phyloP scores from a whole-genome alignment of 257 asterid species.

The Vinca minor region DNA sequence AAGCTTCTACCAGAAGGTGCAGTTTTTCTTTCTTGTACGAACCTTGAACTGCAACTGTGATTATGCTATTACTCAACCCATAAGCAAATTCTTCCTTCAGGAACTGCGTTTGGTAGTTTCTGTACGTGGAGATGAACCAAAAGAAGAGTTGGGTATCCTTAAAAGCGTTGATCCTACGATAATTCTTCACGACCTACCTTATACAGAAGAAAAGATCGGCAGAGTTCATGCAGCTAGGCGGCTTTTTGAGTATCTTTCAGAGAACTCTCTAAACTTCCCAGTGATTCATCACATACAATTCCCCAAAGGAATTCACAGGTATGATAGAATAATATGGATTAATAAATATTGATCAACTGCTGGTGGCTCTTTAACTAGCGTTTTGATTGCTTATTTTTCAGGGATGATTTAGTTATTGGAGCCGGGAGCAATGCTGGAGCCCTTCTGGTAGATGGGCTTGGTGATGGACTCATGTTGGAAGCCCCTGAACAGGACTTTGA shows the following conservation, averaged over 20 bases:
- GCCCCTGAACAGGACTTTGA: slow-evolving; percentile 82
- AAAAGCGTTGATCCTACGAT: slow-evolving; percentile 60
- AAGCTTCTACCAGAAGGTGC: slow-evolving; percentile 86
- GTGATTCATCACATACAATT: slow-evolving; percentile 90
- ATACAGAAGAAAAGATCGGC: slow-evolving; percentile 66
- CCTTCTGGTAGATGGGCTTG: slow-evolving; percentile 93
- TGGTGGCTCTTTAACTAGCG: slow-evolving; percentile 14
- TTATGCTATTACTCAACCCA: slow-evolving; percentile 11
- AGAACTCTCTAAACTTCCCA: slow-evolving; percentile 69
- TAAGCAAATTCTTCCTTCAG: slow-evolving; percentile 30
- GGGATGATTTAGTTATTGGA: slow-evolving; percentile 90
- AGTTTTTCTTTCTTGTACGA: slow-evolving; percentile 8
- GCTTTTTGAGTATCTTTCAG: slow-evolving; percentile 85
- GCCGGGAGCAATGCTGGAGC: slow-evolving; percentile 89
- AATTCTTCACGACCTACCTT: slow-evolving; percentile 79
- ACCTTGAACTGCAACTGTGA: slow-evolving; percentile 8
- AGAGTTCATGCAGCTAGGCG: slow-evolving; percentile 94
- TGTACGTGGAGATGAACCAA: slow-evolving; percentile 72
- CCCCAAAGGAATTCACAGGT: slow-evolving; percentile 77
- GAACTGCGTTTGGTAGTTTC: slow-evolving; percentile 74
- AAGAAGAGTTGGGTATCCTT: slow-evolving; percentile 63
- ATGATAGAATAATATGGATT: slow-evolving; percentile 15
- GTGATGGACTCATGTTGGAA: slow-evolving; percentile 87
- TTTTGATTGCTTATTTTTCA: slow-evolving; percentile 19
- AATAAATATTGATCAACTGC: slow-evolving; percentile 4